phyloP scores from a whole-genome alignment of 2,329 filamentous ascomycete genomes.

The Pseudocercospora musae region DNA sequence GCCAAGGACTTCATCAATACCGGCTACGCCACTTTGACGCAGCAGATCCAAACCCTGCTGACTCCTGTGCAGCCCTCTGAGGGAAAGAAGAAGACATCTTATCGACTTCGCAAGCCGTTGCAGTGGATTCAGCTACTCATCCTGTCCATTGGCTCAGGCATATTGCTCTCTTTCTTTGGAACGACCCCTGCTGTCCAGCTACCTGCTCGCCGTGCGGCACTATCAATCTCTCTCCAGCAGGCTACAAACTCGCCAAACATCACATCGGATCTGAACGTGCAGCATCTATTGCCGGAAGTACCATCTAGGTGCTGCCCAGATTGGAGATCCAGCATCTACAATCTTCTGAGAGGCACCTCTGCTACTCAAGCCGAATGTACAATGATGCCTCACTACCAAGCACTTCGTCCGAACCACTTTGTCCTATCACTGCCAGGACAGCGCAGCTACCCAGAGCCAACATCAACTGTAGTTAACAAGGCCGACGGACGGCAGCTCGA shows the following conservation, averaged over 20 bases:
- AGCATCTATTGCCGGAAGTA: constrained; percentile 27
- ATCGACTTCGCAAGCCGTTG: neutral
- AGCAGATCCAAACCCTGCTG: neutral
- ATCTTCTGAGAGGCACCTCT: constrained; percentile 10
- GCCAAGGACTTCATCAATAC: constrained; percentile 2
- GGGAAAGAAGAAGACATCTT: neutral
- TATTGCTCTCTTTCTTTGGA: neutral
- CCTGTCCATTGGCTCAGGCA: constrained; percentile 1
- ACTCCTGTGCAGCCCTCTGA: neutral
- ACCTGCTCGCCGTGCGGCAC: constrained; percentile 21
- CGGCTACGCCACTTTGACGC: neutral
- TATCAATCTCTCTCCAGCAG: constrained; percentile 19
- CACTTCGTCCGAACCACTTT: constrained; percentile 25
- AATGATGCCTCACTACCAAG: constrained; percentile 16
- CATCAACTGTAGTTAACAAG: constrained; percentile 5
- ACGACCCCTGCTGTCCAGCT: constrained; percentile 3
- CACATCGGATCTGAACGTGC: constrained; percentile 24
- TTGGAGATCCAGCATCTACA: neutral
- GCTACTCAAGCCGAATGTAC: neutral
- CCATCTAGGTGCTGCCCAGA: constrained; percentile 6
- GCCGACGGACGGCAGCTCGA: constrained; percentile 12
- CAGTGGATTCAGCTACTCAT: constrained; percentile 2
- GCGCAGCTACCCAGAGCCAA: constrained; percentile 1
- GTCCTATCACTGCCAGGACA: constrained; percentile 27
- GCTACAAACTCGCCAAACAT: constrained; percentile 17